Evolutionary conservation across 306 rosid species (phyloP).

Genomic region (Fragaria ananassa): DNA sequence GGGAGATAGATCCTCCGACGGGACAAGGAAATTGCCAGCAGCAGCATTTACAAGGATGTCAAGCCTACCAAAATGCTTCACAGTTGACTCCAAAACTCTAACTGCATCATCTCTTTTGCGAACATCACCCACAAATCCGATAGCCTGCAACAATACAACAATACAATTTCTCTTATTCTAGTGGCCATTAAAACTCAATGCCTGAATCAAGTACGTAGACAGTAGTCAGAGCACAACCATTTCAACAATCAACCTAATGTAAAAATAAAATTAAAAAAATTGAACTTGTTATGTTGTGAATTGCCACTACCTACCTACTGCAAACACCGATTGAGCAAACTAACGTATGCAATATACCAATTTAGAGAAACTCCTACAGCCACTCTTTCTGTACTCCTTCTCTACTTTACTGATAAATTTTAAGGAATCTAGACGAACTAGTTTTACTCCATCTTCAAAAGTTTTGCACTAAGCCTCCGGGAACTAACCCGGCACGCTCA

Average conservation of each 20-base stretch:
- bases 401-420: not conserved
- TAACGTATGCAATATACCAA: not conserved
- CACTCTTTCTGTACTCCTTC: not conserved
- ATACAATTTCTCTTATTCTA: not conserved
- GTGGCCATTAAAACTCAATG: not conserved
- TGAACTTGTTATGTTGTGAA: not conserved
- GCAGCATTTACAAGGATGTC: slow-evolving; percentile 27
- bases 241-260: not conserved
- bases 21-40: slow-evolving; percentile 24
- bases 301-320: not conserved
- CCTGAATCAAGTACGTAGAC: not conserved
- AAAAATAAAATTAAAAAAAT: not conserved
- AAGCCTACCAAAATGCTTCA: slow-evolving; percentile 22
- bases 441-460: not conserved
- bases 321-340: not conserved
- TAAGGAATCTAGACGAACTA: not conserved
- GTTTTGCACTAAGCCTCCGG: not conserved
- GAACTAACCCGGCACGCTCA: not conserved
- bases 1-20: slow-evolving; percentile 16
- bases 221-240: not conserved
- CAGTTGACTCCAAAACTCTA: slow-evolving; percentile 23
- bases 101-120: slow-evolving; percentile 26
- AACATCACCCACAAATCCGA: slow-evolving; percentile 22
- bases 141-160: slow-evolving; percentile 4
- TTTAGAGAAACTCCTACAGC: not conserved